These are phyloP conservation scores for Babesia caballi DNA, from an alignment of 169 alveolate genomes.

Conservation along the genomic window DNA sequence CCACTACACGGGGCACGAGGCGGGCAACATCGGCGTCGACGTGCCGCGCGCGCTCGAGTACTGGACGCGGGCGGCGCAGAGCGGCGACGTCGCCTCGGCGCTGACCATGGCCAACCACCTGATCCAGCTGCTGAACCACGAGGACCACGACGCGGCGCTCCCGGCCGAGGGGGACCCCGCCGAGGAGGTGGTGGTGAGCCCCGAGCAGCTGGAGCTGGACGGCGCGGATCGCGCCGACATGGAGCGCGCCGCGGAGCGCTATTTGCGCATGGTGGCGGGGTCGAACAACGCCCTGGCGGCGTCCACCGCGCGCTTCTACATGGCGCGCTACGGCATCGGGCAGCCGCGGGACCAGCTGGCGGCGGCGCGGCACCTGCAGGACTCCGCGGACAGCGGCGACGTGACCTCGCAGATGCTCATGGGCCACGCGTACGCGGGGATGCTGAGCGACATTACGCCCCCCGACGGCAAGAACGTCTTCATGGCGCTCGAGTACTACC, in stretches of 20 bases:
- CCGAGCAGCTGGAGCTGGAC: background rate
- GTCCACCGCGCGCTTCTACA: slow-evolving; percentile 70
- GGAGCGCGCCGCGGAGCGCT: slow-evolving; percentile 55
- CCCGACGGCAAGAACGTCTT: slow-evolving; percentile 80
- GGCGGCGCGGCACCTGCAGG: slow-evolving; percentile 78
- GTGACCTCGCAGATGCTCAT: slow-evolving; percentile 78
- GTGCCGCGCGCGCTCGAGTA: slow-evolving; percentile 75
- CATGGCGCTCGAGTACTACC: slow-evolving; percentile 78
- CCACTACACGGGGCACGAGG: slow-evolving; percentile 80
- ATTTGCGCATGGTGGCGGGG: slow-evolving; percentile 34
- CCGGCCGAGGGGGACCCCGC: slow-evolving; percentile 15
- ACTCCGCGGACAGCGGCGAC: slow-evolving; percentile 83
- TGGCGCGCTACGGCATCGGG: slow-evolving; percentile 77
- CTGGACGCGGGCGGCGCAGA: slow-evolving; percentile 84
- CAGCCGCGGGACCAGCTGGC: slow-evolving; percentile 67
- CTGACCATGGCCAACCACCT: slow-evolving; percentile 76
- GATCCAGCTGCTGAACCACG: slow-evolving; percentile 53
- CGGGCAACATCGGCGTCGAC: slow-evolving; percentile 64
- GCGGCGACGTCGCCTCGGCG: slow-evolving; percentile 85
- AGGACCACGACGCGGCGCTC: background rate
- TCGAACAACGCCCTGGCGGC: slow-evolving; percentile 24
- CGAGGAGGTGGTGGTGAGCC: background rate
- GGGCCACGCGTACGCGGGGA: slow-evolving; percentile 85
- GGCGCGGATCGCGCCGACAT: background rate
- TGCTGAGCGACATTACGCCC: slow-evolving; percentile 75